Evolutionary conservation across 208 protist genomes (phyloP).

Genomic region (Wallacemonas sp.): DNA sequence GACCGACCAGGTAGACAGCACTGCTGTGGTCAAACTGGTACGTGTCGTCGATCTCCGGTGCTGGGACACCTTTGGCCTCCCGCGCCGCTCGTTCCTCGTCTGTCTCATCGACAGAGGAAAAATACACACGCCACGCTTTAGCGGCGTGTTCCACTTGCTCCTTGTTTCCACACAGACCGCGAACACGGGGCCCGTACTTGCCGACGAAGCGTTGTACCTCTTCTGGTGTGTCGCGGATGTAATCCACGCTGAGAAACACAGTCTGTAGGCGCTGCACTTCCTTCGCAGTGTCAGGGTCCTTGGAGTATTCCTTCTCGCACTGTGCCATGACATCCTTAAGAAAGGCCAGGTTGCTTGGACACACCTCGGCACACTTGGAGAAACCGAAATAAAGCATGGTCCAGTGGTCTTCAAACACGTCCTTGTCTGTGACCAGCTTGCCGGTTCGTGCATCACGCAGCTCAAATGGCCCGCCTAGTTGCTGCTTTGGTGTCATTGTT

Average conservation of each 20-base stretch:
- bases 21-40: conserved; percentile 90
- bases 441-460: conserved; percentile 61
- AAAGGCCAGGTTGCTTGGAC: conserved; percentile 69
- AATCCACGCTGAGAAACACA: conserved; percentile 81
- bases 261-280: conserved; percentile 57
- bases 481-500: conserved; percentile 34
- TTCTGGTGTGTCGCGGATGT: conserved; percentile 66
- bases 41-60: conserved; percentile 60
- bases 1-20: conserved; percentile 80
- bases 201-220: conserved; percentile 64
- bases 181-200: conserved; percentile 56
- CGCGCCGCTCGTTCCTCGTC: conserved; percentile 62
- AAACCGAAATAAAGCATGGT: conserved; percentile 89
- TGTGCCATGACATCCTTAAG: conserved; percentile 58
- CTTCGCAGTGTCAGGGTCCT: conserved; percentile 20
- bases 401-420: conserved; percentile 77
- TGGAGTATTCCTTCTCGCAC: conserved; percentile 37
- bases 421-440: conserved; percentile 54
- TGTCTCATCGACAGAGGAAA: conserved; percentile 79
- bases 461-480: conserved; percentile 70
- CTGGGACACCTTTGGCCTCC: conserved; percentile 55
- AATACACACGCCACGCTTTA: conserved; percentile 76
- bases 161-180: conserved; percentile 53
- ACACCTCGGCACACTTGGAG: conserved; percentile 84
- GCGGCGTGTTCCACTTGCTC: conserved; percentile 57